phyloP scores from a whole-genome alignment of 164 flowering plant species.

The Stephania cephalantha region DNA sequence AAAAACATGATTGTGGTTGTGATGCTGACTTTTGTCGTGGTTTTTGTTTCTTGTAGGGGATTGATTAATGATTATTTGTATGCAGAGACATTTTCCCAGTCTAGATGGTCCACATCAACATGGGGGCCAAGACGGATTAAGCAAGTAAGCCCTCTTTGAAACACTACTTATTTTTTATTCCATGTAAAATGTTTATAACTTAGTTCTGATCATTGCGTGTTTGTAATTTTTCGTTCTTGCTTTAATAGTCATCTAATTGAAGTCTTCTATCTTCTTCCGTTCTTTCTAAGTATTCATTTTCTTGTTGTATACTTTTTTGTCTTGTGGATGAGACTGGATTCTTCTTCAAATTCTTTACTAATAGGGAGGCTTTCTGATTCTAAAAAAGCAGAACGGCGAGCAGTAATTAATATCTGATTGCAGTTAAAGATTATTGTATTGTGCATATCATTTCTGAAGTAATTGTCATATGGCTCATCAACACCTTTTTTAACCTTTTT shows the following conservation, averaged over 20 bases:
- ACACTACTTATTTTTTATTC: slow-evolving; percentile 1
- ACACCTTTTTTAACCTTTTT: no score
- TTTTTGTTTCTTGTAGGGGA: slow-evolving; percentile 41
- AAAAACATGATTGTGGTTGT: background rate
- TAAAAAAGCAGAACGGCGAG: no score
- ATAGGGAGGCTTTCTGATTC: no score
- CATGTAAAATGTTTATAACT: background rate
- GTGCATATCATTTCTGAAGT: no score
- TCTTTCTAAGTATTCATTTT: background rate
- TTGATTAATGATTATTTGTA: slow-evolving; percentile 67
- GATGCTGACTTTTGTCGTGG: slow-evolving; percentile 4
- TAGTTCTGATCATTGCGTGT: background rate
- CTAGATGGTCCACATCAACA: slow-evolving; percentile 68
- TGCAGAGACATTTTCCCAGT: slow-evolving; percentile 80
- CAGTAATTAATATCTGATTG: no score
- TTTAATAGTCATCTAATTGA: background rate
- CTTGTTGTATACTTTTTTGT: background rate
- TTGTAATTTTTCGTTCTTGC: background rate
- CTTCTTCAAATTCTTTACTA: no score
- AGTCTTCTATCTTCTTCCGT: background rate
- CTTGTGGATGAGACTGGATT: background rate
- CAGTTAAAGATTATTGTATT: no score
- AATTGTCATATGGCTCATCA: no score
- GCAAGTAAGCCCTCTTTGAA: slow-evolving; percentile 44
- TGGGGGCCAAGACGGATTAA: slow-evolving; percentile 93